Base-by-base conservation (phyloP, 192 early-diverging fungal genomes). In the Coemansia sp. region DNA sequence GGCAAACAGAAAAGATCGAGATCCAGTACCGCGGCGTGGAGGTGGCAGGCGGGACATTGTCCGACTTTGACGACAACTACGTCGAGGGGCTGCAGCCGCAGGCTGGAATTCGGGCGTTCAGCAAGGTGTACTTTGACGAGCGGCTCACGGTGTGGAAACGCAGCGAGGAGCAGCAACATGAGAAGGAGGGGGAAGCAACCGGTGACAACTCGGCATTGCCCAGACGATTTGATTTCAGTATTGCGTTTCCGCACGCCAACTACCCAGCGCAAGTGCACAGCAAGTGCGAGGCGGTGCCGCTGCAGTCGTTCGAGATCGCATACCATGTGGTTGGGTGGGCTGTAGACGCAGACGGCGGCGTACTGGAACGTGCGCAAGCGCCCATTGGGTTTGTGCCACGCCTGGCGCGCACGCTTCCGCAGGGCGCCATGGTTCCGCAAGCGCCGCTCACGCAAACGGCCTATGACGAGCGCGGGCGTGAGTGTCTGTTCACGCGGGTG, bases 51-150 rank as follows among this genome's bases (percentile, higher is more conserved):
- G 75, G 75, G 14, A 77, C 75, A 20, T 52, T 82, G 67, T 69
- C 72, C 38, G 79, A 82, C 55, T 75, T 66, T 49, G 78, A 75
- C 5, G 69, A 75, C 41, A 51, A 67, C 48, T 67, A 59, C 39
- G 39, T 64, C 2, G 67, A 63, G 24, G 72, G 66, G 2, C 57
- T 77, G 51, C 57, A 63, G 67, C 57, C 65, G 24, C 60, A 48
- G 46, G 68, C 76, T 64, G 79, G 79, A 36, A 68, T 66, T 14
- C 79, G 75, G 20, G 79, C 71, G 20, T 58, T 82, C 30, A 82
- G 59, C 62, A 73, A 66, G 23, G 49, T 67, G 56, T 82, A 82
- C 49, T 82, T 82, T 72, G 79, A 82, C 68, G 79, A 82, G 66
- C 74, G 75, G 12, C 59, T 82, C 7, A 67, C 70, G 20, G 48